Base-by-base conservation (phyloP, 202 grass and related monocot genomes). In the Digitaria exilis region DNA sequence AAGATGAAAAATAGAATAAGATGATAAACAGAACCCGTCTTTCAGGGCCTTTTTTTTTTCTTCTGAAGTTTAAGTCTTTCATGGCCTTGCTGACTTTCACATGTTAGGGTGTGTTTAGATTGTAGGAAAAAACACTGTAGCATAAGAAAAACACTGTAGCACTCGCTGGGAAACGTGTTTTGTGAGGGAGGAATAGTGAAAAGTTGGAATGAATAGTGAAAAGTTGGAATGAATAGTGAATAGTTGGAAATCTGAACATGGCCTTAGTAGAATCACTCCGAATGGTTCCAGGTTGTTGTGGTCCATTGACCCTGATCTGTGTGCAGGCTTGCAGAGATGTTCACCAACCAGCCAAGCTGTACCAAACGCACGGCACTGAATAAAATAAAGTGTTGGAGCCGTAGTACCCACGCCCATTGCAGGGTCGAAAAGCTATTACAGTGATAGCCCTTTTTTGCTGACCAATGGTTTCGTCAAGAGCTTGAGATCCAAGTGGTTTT, bases 271-370 rank as follows among this genome's bases (percentile, higher is more conserved):
- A 73, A 74, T 24, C 67, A 73, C 35, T 26, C 26, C 14, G 56
- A 59, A 59, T 59, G 11, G 10, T 15, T 57, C 59, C 79, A 72
- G 39, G 66, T 58, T 81, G 41, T 13, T 32, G 55, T 46, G 26
- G 42, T 32, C 75, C 21, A 43, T 54, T 55, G 45, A 18, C 13
- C 21, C 30, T 37, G 2, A 51, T 46, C 65, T 43, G 21, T 37
- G 30, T 21, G 66, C 41, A 26, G 35, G 64, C 24, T 72, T 61
- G 55, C 43, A 41, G 26, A 13, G 58, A 39, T 26, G 17, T 79
- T 55, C 54, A 79, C 39, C 58, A 67, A 75, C 75, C 39, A 87
- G 7, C 50, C 44, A 34, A 37, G 64, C 34, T 39, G 67, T 17
- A 74, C 63, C 62, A 32, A 54, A 73, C 49, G 39, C 66, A 72